Conservation (phyloP, 1,139 yeast genomes). For the Spencermartinsiella ligniputridi region DNA sequence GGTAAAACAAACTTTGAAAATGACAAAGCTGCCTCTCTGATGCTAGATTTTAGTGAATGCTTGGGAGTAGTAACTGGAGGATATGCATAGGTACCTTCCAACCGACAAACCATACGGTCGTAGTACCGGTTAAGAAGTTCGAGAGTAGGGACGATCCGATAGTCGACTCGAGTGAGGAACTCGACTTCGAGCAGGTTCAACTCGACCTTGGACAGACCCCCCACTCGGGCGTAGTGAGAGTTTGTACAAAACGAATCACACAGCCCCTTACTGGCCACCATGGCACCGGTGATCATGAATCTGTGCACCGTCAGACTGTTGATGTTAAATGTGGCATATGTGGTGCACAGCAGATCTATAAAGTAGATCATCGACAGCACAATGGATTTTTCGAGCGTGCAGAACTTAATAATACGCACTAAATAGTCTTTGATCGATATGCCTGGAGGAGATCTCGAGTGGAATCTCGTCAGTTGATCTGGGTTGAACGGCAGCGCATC, state of each 20-base stretch:
- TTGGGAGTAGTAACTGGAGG: conserved; percentile 1
- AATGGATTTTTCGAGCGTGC: conserved; percentile 78
- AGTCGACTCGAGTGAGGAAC: conserved; percentile 74
- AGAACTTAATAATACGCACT: conserved; percentile 72
- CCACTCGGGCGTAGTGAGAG: conserved; percentile 91
- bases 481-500: conserved; percentile 48
- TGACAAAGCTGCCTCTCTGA: conserved; percentile 10
- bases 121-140: conserved; percentile 37
- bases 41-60: conserved; percentile 6
- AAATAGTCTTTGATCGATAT: conserved; percentile 78
- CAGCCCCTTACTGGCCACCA: conserved; percentile 85
- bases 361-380: conserved; percentile 78
- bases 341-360: conserved; percentile 76
- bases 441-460: conserved; percentile 86
- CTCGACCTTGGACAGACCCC: conserved; percentile 85
- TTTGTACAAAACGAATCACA: conserved; percentile 95
- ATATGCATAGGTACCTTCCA: conserved; percentile 20
- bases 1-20: conserved; percentile 13
- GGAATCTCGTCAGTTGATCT: conserved; percentile 72
- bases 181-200: conserved; percentile 85
- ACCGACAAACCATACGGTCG: conserved; percentile 29
- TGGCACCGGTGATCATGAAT: conserved; percentile 83
- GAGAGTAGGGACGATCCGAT: conserved; percentile 58
- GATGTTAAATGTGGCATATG: conserved; percentile 74
- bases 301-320: conserved; percentile 93